phyloP scores from a whole-genome alignment of 352 stramenopile genomes.

The Globisporangium acanthophoron region DNA sequence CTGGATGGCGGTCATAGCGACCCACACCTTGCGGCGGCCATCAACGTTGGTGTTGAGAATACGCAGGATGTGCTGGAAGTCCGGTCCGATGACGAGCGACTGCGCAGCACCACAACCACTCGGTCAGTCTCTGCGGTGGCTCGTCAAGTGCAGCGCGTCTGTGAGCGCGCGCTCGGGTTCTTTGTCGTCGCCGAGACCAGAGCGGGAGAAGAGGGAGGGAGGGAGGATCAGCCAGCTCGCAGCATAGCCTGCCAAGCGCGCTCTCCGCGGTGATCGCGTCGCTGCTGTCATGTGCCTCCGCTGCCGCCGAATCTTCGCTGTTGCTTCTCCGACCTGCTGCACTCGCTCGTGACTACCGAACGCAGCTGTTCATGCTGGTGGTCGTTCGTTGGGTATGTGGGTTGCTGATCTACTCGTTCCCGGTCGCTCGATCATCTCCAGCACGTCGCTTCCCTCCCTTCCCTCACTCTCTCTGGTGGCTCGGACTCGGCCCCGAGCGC shows the following conservation, averaged over 20 bases:
- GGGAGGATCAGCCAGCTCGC: too few species aligned
- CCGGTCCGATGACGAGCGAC: constrained; percentile 90
- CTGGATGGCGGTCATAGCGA: constrained; percentile 81
- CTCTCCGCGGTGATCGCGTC: too few species aligned
- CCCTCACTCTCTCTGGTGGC: not conserved
- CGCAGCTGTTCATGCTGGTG: not conserved
- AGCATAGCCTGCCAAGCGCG: too few species aligned
- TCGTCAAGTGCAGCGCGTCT: not conserved
- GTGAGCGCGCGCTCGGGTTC: not conserved
- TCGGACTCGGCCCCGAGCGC: too few species aligned
- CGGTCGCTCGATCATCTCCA: not conserved
- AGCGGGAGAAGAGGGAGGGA: too few species aligned
- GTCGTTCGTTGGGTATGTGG: not conserved
- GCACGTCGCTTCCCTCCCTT: not conserved
- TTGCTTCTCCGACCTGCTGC: too few species aligned
- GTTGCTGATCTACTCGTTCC: constrained; percentile 1
- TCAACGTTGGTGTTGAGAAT: constrained; percentile 99
- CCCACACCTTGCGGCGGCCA: constrained; percentile 93
- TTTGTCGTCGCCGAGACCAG: too few species aligned
- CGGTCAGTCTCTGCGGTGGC: not conserved
- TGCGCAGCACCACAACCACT: constrained; percentile 18
- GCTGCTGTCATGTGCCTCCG: too few species aligned
- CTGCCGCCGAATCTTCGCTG: too few species aligned
- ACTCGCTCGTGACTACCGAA: not conserved
- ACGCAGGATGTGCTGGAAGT: constrained; percentile 99